Evolutionary conservation across 2,329 filamentous ascomycete species (phyloP).

Genomic region (Tolypocladium album): DNA sequence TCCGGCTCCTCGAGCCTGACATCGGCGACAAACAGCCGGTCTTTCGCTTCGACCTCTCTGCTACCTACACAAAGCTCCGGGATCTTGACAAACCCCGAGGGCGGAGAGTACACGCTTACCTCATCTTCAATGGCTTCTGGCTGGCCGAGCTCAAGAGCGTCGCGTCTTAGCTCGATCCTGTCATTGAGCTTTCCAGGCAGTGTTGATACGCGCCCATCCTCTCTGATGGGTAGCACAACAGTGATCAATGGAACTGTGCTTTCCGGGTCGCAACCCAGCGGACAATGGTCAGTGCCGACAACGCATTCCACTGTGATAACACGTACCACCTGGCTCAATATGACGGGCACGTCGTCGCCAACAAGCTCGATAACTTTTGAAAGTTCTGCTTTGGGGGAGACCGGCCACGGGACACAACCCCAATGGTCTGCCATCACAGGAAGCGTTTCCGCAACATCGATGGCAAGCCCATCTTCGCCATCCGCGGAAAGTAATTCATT

Average conservation of each 20-base stretch:
- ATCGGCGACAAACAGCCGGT: background rate
- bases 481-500: background rate
- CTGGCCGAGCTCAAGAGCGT: background rate
- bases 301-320: background rate
- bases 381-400: background rate
- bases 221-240: background rate
- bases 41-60: background rate
- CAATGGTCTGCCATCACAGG: background rate
- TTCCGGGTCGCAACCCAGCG: background rate
- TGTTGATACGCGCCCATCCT: background rate
- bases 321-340: background rate
- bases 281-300: background rate
- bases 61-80: background rate
- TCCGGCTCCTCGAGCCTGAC: background rate
- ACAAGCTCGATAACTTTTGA: background rate
- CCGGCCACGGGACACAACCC: background rate
- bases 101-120: background rate
- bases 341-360: background rate
- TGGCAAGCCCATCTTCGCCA: background rate
- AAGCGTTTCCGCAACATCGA: background rate
- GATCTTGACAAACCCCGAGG: background rate
- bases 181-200: background rate
- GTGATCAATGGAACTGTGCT: background rate
- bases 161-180: background rate
- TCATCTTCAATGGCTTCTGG: background rate